Evolutionary conservation across 805 yeast genomes (phyloP).

Genomic region (Kodamaea hsintzibuensis): DNA sequence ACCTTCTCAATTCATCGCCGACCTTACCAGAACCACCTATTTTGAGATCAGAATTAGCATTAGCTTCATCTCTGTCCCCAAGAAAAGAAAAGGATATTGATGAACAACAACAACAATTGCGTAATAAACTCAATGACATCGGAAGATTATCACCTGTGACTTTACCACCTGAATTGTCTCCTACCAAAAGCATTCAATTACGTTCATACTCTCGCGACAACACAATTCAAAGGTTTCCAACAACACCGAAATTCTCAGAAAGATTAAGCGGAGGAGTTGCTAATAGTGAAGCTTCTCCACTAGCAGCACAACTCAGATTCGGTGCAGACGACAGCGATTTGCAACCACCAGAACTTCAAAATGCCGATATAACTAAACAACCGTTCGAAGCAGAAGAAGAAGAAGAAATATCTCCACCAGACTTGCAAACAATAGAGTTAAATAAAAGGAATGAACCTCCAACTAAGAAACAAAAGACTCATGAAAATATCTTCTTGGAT

Average conservation of each 20-base stretch:
- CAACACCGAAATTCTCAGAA: slow-evolving; percentile 16
- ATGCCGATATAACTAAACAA: background rate
- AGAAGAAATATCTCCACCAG: slow-evolving; percentile 9
- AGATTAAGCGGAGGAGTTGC: slow-evolving; percentile 17
- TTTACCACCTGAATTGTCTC: slow-evolving; percentile 21
- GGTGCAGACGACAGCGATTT: slow-evolving; percentile 33
- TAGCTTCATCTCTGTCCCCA: slow-evolving; percentile 11
- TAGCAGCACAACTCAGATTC: slow-evolving; percentile 19
- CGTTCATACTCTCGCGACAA: slow-evolving; percentile 10
- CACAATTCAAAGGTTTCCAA: slow-evolving; percentile 19
- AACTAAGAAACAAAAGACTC: slow-evolving; percentile 7
- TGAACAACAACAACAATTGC: background rate
- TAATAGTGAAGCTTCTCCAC: slow-evolving; percentile 20
- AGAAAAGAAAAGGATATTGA: slow-evolving; percentile 5
- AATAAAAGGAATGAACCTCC: background rate
- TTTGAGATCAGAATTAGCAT: slow-evolving; percentile 36
- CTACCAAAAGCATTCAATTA: slow-evolving; percentile 12
- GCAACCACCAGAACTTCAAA: slow-evolving; percentile 26
- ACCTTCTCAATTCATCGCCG: slow-evolving; percentile 42
- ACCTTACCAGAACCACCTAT: slow-evolving; percentile 47
- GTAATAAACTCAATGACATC: slow-evolving; percentile 5
- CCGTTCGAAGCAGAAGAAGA: slow-evolving; percentile 7
- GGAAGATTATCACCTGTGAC: slow-evolving; percentile 23
- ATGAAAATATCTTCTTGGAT: slow-evolving; percentile 38
- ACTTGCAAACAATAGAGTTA: slow-evolving; percentile 9